Evolutionary conservation across 305 asterid species (phyloP).

Genomic region (Plantago coronopus): DNA sequence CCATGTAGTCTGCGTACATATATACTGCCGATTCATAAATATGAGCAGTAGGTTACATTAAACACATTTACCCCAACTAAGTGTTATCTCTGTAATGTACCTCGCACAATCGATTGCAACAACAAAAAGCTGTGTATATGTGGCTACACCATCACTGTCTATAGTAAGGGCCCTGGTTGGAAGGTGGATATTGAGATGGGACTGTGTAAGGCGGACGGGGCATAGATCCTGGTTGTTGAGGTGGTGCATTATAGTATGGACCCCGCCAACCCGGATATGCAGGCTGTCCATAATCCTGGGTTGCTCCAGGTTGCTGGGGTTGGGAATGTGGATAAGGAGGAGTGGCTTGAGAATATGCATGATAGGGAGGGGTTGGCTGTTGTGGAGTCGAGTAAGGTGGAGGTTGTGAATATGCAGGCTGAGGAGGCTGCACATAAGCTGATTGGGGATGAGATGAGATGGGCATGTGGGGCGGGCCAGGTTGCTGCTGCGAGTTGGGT

Average conservation of each 20-base stretch:
- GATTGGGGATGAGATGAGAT: slow-evolving; percentile 40
- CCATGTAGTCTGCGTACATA: neutral
- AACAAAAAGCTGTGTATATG: slow-evolving; percentile 14
- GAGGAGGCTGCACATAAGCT: slow-evolving; percentile 60
- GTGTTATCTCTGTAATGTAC: neutral
- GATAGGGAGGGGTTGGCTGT: slow-evolving; percentile 68
- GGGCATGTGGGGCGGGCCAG: slow-evolving; percentile 40
- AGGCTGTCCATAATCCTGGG: slow-evolving; percentile 77
- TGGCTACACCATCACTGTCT: slow-evolving; percentile 40
- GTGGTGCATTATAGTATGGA: slow-evolving; percentile 69
- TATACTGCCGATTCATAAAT: neutral
- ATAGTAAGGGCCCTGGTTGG: slow-evolving; percentile 77
- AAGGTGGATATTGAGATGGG: slow-evolving; percentile 66
- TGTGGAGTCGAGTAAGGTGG: slow-evolving; percentile 58
- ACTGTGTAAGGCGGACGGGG: slow-evolving; percentile 82
- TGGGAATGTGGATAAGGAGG: slow-evolving; percentile 58
- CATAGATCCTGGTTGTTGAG: slow-evolving; percentile 75
- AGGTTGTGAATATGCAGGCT: slow-evolving; percentile 49
- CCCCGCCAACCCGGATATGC: slow-evolving; percentile 96
- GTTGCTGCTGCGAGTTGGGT: slow-evolving; percentile 50
- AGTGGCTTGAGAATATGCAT: slow-evolving; percentile 43
- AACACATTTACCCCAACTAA: neutral
- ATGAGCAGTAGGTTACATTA: neutral
- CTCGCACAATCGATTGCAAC: slow-evolving; percentile 2
- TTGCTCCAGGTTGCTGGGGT: slow-evolving; percentile 50